Evolutionary conservation across 148 eudicot species (phyloP), one percentile per base, ranked within the genome.

Genomic region (Tetragonia tetragonoides): DNA sequence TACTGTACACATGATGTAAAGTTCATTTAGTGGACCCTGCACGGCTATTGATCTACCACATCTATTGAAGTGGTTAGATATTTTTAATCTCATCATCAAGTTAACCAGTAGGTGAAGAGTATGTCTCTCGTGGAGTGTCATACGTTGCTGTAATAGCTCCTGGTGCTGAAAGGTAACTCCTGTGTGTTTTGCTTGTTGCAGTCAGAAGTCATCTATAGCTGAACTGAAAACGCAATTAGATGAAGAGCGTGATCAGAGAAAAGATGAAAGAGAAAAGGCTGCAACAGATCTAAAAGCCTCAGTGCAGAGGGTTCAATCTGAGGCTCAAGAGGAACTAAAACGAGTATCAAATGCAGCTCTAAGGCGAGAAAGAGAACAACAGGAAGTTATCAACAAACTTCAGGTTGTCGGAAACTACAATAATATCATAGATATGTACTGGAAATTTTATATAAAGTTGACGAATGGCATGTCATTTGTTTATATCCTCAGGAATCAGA

Each of bases 201-300:
- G 98, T 83, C 98, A 95, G 85, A 92, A 87, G 84, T 77, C 91
- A 72, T 89, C 98, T 24, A 87, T 92, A 51, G 76, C 88, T 72
- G 93, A 95, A 84, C 85, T 95, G 10, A 90, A 89, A 77, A 82
- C 81, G 21, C 90, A 86, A 72, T 70, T 95, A 83, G 91, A 89
- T 80, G 98, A 95, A 84, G 98, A 94, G 87, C 90, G 97, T 80
- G 91, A 92, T 62, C 92, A 89, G 79, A 95, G 97, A 84, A 92
- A 88, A 86, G 89, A 91, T 72, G 98, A 95, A 75, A 86, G 97
- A 41, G 96, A 92, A 80, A 90, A 95, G 84, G 92, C 97, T 79
- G 86, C 84, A 28, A 76, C 69, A 66, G 90, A 92, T 79, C 77
- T 91, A 61, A 95, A 86, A 86, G 77, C 83, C 73, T 84, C 96